Evolutionary conservation across 495 filamentous ascomycete species (phyloP), one percentile per base, ranked within the genome.

Genomic region (Talaromyces stipitatus): DNA sequence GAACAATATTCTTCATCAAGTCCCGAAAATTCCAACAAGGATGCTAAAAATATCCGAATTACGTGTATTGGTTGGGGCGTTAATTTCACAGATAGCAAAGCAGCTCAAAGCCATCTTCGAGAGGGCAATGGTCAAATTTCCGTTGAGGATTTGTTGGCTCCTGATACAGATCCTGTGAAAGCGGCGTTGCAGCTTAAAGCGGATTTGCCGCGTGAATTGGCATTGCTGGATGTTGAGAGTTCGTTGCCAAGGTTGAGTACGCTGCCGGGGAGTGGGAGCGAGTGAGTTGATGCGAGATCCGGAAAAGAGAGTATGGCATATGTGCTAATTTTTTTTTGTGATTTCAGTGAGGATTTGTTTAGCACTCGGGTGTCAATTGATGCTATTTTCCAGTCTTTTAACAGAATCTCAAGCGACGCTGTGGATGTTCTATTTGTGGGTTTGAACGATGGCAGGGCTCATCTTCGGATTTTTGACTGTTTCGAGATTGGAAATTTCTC

Each of bases 391-490:
- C 82, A 83, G 47, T 78, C 85, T 2, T 74, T 80, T 26, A 70
- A 76, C 41, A 78, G 80, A 46, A 80, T 80, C 45, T 83, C 85
- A 28, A 81, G 82, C 58, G 80, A 92, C 57, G 76, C 81, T 3
- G 87, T 96, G 9, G 89, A 97, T 72, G 85, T 95, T 12, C 81
- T 98, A 57, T 72, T 95, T 3, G 80, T 89, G 2, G 90, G 87
- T 2, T 88, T 85, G n/a, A 77, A 82, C 56, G 83, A 91, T 64
- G 90, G 91, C 27, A 82, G 75, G n/a, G 78, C 95, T 29, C 85
- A 92, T 60, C 71, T 96, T 27, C 87, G 87, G 56, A 90, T 96
- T 53, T 96, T 95, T 68, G 89, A 96, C 64, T 92, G 87, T 14
- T 92, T 97, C 62, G 78, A 89, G 55, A 87, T 96, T 56, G 91